Base-by-base conservation (phyloP, 2,329 filamentous ascomycete species). In the Aspergillus proliferans region DNA sequence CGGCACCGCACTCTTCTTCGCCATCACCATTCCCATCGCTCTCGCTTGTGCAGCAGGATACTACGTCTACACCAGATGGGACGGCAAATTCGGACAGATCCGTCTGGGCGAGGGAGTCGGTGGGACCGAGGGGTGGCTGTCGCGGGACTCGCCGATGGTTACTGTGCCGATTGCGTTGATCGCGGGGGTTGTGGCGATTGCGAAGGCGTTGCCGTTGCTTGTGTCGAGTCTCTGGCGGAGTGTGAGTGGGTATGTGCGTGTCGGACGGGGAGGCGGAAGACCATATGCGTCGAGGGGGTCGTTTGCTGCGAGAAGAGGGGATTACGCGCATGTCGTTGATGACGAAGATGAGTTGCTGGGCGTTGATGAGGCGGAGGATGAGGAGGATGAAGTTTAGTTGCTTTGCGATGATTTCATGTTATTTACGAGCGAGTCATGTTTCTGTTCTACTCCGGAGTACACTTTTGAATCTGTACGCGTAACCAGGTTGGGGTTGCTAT, bases 301-400 rank as follows among this genome's bases (percentile, higher is more conserved):
- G 52, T 98, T 98, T 71, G 87, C 90, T 4, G 81, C 90, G 49
- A 86, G 88, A 1, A 81, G 88, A 48, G 85, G 87, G n/a, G 88
- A 95, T 68, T 97, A 97, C 68, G 82, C 85, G 14, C 80, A 86
- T 61, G 89, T 95, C 46, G 90, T 95, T 61, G 87, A 93, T 45
- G 93, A 97, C 65, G 93, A 97, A 67, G 92, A 92, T 44, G 92
- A 97, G 74, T 74, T 98, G 58, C 73, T 98, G 33, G 93, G 93
- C 1, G 61, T 60, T 1, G 92, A 96, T 58, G 91, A 95, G 51
- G 90, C 89, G 58, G 92, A 96, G 57, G 91, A 96, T 63, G 92
- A 96, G 53, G 87, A 73, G 53, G 87, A 73, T 46, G 70, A 72
- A 48, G 62, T 62, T 41, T 71, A 59, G 49, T n/a, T 45, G 22